These are phyloP conservation scores for Azolla pinnata DNA, from an alignment of 75 land plant genomes.

Conservation along the genomic window DNA sequence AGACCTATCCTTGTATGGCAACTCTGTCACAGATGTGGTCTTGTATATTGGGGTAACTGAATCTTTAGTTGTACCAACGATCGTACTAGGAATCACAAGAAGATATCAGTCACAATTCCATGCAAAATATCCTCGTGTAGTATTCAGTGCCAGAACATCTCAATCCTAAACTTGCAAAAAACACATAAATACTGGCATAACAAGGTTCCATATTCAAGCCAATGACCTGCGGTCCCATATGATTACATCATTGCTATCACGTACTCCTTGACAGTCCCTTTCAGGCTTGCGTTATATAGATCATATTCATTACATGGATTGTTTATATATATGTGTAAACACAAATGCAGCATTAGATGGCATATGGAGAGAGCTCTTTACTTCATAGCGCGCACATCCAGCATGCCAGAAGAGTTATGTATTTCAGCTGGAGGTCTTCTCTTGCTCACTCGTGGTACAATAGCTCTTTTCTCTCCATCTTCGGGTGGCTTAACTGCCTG, in stretches of 20 bases:
- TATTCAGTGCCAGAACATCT: too few species aligned
- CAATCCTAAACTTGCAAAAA: too few species aligned
- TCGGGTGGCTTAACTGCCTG: constrained; percentile 7
- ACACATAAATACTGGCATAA: too few species aligned
- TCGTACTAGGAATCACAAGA: too few species aligned
- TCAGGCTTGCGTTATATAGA: too few species aligned
- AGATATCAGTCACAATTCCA: too few species aligned
- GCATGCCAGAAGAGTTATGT: constrained; percentile 7
- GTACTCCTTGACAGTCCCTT: too few species aligned
- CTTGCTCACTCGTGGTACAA: constrained; percentile 19
- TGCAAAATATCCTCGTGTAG: too few species aligned
- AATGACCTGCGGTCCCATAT: too few species aligned
- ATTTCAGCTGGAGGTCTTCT: constrained; percentile 5
- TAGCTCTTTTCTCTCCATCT: constrained; percentile 4
- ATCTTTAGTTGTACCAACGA: constrained; percentile 15
- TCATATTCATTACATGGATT: too few species aligned
- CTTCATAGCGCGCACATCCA: constrained; percentile 17
- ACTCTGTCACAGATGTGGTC: constrained; percentile 9
- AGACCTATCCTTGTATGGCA: constrained; percentile 12
- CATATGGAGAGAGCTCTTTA: not conserved
- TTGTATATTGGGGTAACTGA: constrained; percentile 11
- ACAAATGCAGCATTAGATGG: not conserved
- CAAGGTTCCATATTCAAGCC: too few species aligned
- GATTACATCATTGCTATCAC: too few species aligned
- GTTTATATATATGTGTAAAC: not conserved